phyloP scores from a whole-genome alignment of 1,284 basidiomycete species.

The Pascua guehoae region DNA sequence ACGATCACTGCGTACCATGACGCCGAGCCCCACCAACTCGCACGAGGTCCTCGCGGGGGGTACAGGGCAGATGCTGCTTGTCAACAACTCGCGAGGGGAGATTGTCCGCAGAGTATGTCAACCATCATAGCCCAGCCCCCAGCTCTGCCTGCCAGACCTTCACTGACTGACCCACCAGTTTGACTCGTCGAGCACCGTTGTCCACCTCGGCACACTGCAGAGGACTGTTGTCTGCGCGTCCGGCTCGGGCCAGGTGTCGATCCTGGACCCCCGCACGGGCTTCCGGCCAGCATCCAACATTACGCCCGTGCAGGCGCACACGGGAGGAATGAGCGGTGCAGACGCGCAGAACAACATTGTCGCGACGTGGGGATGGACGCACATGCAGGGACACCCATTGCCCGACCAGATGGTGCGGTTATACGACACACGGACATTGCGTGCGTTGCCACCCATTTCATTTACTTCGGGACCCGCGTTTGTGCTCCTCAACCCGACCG shows the following conservation, averaged over 20 bases:
- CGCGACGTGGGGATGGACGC: slow-evolving; percentile 79
- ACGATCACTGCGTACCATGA: slow-evolving; percentile 44
- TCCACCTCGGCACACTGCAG: slow-evolving; percentile 40
- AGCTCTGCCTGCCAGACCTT: neutral
- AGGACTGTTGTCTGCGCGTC: slow-evolving; percentile 65
- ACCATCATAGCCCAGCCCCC: too few species aligned
- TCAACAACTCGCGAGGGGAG: slow-evolving; percentile 71
- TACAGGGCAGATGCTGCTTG: slow-evolving; percentile 58
- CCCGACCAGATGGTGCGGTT: slow-evolving; percentile 91
- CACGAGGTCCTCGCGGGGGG: slow-evolving; percentile 62
- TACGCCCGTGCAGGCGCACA: slow-evolving; percentile 68
- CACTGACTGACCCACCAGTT: slow-evolving; percentile 20
- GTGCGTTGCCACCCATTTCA: slow-evolving; percentile 69
- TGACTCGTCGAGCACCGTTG: slow-evolving; percentile 35
- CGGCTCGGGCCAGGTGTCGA: slow-evolving; percentile 75
- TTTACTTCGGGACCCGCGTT: slow-evolving; percentile 87
- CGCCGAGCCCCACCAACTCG: slow-evolving; percentile 49
- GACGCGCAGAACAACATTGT: slow-evolving; percentile 71
- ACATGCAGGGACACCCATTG: slow-evolving; percentile 83
- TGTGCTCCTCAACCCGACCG: slow-evolving; percentile 75
- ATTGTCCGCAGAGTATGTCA: slow-evolving; percentile 58
- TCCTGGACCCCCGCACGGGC: slow-evolving; percentile 71
- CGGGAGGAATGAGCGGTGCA: slow-evolving; percentile 75
- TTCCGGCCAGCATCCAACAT: slow-evolving; percentile 52
- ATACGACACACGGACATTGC: slow-evolving; percentile 81